Evolutionary conservation across 1,139 yeast species (phyloP), one percentile per base, ranked within the genome.

Genomic region (Candida neerlandica): DNA sequence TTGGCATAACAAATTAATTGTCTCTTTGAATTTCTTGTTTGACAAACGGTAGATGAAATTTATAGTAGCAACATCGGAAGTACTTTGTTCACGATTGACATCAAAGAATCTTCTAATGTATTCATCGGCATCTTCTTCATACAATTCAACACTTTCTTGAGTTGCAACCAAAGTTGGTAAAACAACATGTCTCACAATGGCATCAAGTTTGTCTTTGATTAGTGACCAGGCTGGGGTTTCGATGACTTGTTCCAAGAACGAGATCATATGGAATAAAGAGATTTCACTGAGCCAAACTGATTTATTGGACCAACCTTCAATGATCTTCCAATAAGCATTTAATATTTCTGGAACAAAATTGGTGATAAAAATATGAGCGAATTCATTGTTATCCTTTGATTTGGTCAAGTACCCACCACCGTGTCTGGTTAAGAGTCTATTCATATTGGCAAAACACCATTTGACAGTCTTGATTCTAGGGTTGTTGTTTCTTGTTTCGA

Each of bases 51-150:
- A 82, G 44, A 92, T 69, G 57, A 90, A 89, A 65, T 86, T 87
- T 46, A 87, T 81, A 1, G 97, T 86, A 0, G 96, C 96, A 40
- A 83, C 82, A 60, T 89, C 96, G 0, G 96, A 83, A 11, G 94
- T 85, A 44, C 82, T 80, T 35, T 82, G 78, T 55, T 89, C 96
- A 56, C 88, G 84, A 60, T 82, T 84, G 51, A 84, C 73, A 61
- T 85, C 91, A 56, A 84, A 85, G 59, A 71, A 85, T 56, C 88
- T 77, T 69, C 91, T 78, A 35, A 86, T 77, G 59, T 86, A 87
- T 58, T 86, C 92, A 55, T 84, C 89, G 5, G 87, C 84, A 53
- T 86, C 92, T 54, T 82, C 88, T 58, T 86, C 88, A 59, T 82
- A 84, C 48, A 85, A 68, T 57, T 84, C 89, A 37, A 85, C 69